Conservation (phyloP, 768 basidiomycete genomes). For the Plicaturopsis crispa region DNA sequence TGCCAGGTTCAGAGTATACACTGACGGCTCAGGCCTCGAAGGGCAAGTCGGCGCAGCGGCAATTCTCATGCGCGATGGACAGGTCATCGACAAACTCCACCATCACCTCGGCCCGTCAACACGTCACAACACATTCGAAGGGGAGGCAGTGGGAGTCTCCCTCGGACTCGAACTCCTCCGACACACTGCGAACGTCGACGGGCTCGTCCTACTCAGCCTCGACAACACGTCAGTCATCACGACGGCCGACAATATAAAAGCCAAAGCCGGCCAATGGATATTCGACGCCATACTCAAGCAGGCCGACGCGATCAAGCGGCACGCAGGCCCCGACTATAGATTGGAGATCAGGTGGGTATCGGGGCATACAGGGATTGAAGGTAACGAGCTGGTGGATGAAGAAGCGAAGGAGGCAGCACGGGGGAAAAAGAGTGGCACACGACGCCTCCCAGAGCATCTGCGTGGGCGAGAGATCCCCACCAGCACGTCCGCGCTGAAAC, state of each 20-base stretch:
- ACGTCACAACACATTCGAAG: constrained; percentile 15
- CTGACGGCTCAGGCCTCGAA: constrained; percentile 15
- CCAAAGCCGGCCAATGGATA: constrained; percentile 8
- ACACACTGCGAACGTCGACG: no score
- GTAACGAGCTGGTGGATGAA: constrained; percentile 13
- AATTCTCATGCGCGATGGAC: constrained; percentile 3
- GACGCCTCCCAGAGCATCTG: no score
- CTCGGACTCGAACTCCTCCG: no score
- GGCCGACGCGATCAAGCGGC: constrained; percentile 1
- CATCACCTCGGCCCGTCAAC: constrained; percentile 9
- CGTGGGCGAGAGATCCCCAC: no score
- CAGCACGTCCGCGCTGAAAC: constrained; percentile 3
- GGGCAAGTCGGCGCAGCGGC: constrained; percentile 17
- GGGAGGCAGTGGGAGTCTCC: constrained; percentile 16
- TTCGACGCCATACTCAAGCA: constrained; percentile 6
- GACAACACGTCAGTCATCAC: constrained; percentile 12
- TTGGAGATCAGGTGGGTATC: constrained; percentile 12
- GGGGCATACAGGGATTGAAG: constrained; percentile 12
- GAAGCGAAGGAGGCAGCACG: constrained; percentile 17
- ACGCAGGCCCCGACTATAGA: not conserved
- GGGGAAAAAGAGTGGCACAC: no score
- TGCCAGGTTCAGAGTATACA: constrained; percentile 9
- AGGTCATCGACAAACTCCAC: not conserved
- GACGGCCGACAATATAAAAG: not conserved
- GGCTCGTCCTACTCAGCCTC: constrained; percentile 1